Evolutionary conservation across 2,329 filamentous ascomycete genomes (phyloP), one percentile per base, ranked within the genome.

Genomic region (Aspergillus fumigatus): DNA sequence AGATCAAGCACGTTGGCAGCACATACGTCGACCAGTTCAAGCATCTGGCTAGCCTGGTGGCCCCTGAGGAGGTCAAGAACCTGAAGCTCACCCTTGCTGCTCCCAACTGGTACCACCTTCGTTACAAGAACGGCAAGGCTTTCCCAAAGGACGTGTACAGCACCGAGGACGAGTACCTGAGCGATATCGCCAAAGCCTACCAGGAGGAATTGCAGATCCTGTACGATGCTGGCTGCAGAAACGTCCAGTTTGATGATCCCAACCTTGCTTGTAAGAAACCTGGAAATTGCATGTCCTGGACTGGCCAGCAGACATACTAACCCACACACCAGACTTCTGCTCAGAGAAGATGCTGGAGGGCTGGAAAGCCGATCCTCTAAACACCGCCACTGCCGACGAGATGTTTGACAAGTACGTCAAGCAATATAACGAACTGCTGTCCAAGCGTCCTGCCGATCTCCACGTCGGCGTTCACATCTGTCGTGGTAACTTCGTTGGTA

Each of bases 391-490:
- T 1, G 83, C 88, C 6, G 87, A 89, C 50, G 84, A 87, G 62
- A 84, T 90, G 48, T 82, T 92, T 23, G 86, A 90, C 64, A 83
- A 86, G 27, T 92, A 92, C 74, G 88, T 92, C 70, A 79, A 82
- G 59, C 83, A 90, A 62, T 92, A 92, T 79, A 92, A 92, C 70
- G 85, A 88, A 71, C 84, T 81, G 66, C 80, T 90, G 67, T 76
- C 79, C 65, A 82, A 83, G 65, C 76, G 84, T 0, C 87, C 88
- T 0, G 70, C 78, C 2, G 88, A 92, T 68, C 83, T 92, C 79
- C 88, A 91, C 72, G 81, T 89, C 2, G 89, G 89, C 48, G 86
- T 92, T 17, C 89, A 92, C 69, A 78, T 92, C 52, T 92, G 89
- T 80, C 82, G 70, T 57, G 76, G 75, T 50, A 88, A 88, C 75